phyloP scores from a whole-genome alignment of 108 stramenopile species.

The Nannochloropsis granulata region DNA sequence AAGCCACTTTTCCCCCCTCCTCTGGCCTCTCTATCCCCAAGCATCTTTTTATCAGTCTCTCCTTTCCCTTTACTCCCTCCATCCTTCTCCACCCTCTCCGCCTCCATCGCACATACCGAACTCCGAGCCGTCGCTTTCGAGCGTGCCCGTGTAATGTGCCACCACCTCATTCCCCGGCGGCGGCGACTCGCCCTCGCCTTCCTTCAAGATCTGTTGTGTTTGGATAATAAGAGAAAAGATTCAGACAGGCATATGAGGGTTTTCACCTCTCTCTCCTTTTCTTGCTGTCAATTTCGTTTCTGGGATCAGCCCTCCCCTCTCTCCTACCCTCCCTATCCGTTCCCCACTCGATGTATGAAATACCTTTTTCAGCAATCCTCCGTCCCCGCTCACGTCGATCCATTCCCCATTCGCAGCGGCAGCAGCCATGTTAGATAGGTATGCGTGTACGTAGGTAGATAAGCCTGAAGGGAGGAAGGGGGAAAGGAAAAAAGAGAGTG shows the following conservation, averaged over 20 bases:
- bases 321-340: not conserved
- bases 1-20: too few species aligned
- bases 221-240: not conserved
- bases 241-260: not conserved
- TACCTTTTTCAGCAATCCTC: slow-evolving; percentile 38
- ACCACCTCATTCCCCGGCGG: not conserved
- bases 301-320: too few species aligned
- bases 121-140: slow-evolving; percentile 13
- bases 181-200: not conserved
- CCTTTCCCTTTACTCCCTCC: too few species aligned
- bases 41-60: too few species aligned
- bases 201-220: not conserved
- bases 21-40: too few species aligned
- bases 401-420: not conserved
- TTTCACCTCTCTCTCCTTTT: not conserved
- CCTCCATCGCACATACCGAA: slow-evolving; percentile 15
- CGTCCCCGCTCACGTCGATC: slow-evolving; percentile 36
- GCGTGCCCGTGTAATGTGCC: slow-evolving; percentile 31
- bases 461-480: not conserved
- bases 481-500: not conserved
- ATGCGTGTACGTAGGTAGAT: not conserved
- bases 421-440: not conserved
- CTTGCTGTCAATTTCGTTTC: not conserved
- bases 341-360: not conserved
- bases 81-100: too few species aligned